Percentiles rank a stretch among this genome's conserved stretches.
These are phyloP conservation scores for Colletotrichum noveboracense DNA, from an alignment of 2,329 filamentous ascomycete species.

Conservation along the genomic window DNA sequence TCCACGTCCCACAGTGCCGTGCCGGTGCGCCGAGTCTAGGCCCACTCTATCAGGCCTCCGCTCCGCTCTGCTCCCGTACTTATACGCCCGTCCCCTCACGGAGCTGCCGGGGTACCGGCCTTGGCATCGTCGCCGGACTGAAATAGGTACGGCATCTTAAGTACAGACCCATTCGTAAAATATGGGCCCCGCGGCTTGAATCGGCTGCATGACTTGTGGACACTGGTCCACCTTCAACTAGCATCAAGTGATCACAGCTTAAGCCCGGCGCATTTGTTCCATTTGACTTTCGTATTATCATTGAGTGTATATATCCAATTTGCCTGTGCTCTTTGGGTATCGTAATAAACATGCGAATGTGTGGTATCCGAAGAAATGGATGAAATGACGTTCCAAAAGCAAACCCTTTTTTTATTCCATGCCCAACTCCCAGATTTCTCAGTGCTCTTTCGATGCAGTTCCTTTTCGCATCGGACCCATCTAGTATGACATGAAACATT, in stretches of 20 bases:
- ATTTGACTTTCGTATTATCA: background rate
- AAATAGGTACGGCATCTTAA: background rate
- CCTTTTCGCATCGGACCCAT: background rate
- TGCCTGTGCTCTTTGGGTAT: slow-evolving; percentile 15
- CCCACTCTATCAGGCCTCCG: background rate
- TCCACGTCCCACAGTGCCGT: background rate
- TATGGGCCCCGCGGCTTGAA: background rate
- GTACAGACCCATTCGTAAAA: too few species aligned
- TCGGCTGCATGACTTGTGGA: background rate
- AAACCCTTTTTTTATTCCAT: background rate
- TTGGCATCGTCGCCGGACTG: background rate
- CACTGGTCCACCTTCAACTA: background rate
- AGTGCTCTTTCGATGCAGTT: background rate
- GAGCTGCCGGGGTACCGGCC: background rate
- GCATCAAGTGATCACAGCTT: background rate
- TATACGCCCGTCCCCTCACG: background rate
- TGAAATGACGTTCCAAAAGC: background rate
- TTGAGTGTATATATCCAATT: background rate
- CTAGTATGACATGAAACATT: background rate
- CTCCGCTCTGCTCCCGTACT: background rate
- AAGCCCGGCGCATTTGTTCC: background rate
- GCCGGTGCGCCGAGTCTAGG: background rate
- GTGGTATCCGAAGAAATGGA: background rate
- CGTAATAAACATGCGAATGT: background rate
- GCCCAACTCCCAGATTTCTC: background rate